Evolutionary conservation across 1,284 basidiomycete species (phyloP).

Genomic region (Agaricales sp.): DNA sequence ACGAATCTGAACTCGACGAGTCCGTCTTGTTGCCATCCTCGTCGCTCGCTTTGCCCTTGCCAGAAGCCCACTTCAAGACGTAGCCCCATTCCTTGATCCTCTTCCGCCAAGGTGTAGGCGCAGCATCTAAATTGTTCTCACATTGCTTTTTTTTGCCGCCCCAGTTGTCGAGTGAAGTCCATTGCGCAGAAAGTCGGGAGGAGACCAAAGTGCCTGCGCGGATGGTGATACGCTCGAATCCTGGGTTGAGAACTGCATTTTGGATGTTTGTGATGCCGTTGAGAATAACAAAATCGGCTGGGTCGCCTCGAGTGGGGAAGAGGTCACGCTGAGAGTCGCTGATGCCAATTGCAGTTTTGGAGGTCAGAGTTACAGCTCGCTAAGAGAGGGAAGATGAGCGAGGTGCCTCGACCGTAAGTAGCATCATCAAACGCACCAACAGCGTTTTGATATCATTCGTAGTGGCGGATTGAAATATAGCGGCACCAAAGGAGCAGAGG

Average conservation of each 20-base stretch:
- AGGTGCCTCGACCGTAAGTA: constrained; percentile 6
- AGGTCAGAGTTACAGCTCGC: constrained; percentile 35
- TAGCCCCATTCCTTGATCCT: too few species aligned
- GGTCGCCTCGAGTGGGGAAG: constrained; percentile 27
- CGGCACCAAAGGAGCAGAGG: constrained; percentile 47
- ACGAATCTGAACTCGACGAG: too few species aligned
- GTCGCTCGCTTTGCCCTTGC: too few species aligned
- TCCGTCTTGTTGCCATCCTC: too few species aligned
- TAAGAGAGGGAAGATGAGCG: constrained; percentile 14
- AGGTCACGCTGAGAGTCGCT: constrained; percentile 18
- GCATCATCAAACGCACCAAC: constrained; percentile 31
- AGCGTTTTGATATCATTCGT: constrained; percentile 33
- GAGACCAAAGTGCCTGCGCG: constrained; percentile 14
- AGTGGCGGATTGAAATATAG: constrained; percentile 47
- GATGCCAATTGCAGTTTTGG: constrained; percentile 36
- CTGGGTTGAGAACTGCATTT: constrained; percentile 37
- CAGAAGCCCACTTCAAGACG: too few species aligned
- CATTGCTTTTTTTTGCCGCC: too few species aligned
- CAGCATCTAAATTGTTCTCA: too few species aligned
- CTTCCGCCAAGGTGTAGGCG: too few species aligned
- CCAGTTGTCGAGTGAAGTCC: background rate
- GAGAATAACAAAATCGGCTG: constrained; percentile 51
- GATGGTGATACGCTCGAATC: constrained; percentile 29
- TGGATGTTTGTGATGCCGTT: constrained; percentile 36
- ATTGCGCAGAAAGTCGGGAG: background rate